A percentile compares a stretch with the other conserved stretches of the same genome.
phyloP scores from a whole-genome alignment of 768 basidiomycete species.

The Mycena amicta region DNA sequence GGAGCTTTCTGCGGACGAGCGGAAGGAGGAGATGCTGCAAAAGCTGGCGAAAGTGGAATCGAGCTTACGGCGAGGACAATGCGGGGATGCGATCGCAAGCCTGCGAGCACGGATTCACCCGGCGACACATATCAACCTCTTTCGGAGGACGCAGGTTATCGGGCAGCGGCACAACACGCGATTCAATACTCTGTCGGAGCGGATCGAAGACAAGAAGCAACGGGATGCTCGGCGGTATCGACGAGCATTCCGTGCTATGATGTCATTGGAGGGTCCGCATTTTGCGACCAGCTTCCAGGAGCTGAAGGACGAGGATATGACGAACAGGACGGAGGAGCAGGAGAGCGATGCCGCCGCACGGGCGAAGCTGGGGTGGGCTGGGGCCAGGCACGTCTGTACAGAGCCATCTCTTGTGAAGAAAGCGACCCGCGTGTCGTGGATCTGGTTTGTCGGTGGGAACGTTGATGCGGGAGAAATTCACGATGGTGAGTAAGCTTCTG shows the following conservation, averaged over 20 bases:
- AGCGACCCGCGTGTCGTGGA: constrained; percentile 5
- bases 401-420: background rate
- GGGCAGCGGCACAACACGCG: constrained; percentile 7
- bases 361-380: constrained; percentile 1
- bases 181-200: background rate
- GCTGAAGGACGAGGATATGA: constrained; percentile 2
- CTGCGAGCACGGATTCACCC: constrained; percentile 4
- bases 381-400: background rate
- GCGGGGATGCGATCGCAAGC: background rate
- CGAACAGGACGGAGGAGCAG: background rate
- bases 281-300: background rate
- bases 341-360: constrained; percentile 5
- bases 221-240: background rate
- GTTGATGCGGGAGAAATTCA: constrained; percentile 8
- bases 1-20: background rate
- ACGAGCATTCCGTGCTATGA: background rate
- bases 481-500: constrained; percentile 7
- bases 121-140: constrained; percentile 5
- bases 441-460: constrained; percentile 10
- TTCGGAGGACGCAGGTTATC: background rate
- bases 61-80: constrained; percentile 2
- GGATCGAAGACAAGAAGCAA: constrained; percentile 1
- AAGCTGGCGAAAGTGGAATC: constrained; percentile 2
- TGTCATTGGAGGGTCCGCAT: background rate
- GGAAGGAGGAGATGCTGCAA: background rate